phyloP scores from a whole-genome alignment of 257 asterid species.

The Solanum piurae region DNA sequence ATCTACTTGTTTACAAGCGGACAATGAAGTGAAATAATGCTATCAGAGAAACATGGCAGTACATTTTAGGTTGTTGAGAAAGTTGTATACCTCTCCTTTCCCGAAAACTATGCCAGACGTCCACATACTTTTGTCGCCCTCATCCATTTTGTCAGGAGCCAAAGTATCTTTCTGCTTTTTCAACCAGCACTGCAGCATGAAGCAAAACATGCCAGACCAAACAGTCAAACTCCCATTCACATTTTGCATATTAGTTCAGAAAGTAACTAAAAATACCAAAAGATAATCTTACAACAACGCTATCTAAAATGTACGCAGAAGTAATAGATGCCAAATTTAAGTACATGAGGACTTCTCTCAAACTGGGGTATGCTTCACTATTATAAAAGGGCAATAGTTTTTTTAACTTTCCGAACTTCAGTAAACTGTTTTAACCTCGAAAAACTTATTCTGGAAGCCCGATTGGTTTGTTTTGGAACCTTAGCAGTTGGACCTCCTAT shows the following conservation, averaged over 20 bases:
- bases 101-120: constrained; percentile 82
- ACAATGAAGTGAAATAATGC: neutral
- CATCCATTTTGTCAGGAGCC: constrained; percentile 48
- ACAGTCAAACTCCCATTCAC: neutral
- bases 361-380: neutral
- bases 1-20: neutral
- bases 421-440: neutral
- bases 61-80: neutral
- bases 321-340: neutral
- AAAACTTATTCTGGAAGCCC: neutral
- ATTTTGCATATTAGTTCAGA: neutral
- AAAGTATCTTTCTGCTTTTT: constrained; percentile 80
- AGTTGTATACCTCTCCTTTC: constrained; percentile 63
- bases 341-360: neutral
- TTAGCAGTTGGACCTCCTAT: neutral
- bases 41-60: neutral
- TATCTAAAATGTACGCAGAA: neutral
- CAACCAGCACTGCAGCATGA: constrained; percentile 73
- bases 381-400: neutral
- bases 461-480: neutral
- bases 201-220: neutral
- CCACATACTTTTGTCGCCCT: constrained; percentile 55
- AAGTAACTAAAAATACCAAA: neutral
- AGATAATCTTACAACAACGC: neutral
- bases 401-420: neutral